Percentiles rank a stretch among this genome's conserved stretches.
Evolutionary conservation across 1,284 basidiomycete genomes (phyloP).

Genomic region (Tausonia pullulans): DNA sequence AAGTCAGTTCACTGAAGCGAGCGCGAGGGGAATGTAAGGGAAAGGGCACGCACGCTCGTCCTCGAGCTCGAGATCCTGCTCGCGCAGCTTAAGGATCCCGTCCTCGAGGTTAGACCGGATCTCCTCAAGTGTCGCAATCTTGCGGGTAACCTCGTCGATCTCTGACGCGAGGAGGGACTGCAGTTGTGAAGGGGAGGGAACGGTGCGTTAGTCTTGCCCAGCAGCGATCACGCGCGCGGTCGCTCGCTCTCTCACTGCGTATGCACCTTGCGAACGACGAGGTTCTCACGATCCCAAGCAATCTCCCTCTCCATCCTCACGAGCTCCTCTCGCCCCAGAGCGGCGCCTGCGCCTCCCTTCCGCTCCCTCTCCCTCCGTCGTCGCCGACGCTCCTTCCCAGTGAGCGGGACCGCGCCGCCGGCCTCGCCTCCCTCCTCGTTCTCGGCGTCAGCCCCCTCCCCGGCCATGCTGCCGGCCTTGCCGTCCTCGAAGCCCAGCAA

Average conservation of each 20-base stretch:
- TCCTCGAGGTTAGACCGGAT: conserved; percentile 71
- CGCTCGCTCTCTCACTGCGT: no score
- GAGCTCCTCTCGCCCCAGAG: conserved; percentile 69
- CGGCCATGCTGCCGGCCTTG: background rate
- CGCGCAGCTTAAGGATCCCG: conserved; percentile 74
- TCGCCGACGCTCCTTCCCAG: conserved; percentile 45
- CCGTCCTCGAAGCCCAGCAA: conserved; percentile 39
- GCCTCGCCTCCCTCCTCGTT: conserved; percentile 54
- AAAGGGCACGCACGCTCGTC: conserved; percentile 56
- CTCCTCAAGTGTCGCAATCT: conserved; percentile 73
- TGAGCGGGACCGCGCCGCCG: conserved; percentile 40
- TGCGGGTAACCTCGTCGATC: conserved; percentile 72
- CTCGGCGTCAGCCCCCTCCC: conserved; percentile 44
- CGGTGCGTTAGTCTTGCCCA: background rate
- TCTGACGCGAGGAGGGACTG: conserved; percentile 73
- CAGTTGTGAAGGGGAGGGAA: background rate
- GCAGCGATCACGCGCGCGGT: background rate
- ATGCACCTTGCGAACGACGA: conserved; percentile 70
- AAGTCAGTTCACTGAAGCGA: background rate
- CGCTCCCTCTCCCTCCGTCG: conserved; percentile 50
- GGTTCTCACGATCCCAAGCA: conserved; percentile 72
- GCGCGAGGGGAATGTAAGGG: background rate
- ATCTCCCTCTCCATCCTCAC: conserved; percentile 72
- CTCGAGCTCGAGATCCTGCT: conserved; percentile 90
- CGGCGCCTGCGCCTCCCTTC: conserved; percentile 37